phyloP scores from a whole-genome alignment of 2,329 filamentous ascomycete species.

The Byssothecium circinans region DNA sequence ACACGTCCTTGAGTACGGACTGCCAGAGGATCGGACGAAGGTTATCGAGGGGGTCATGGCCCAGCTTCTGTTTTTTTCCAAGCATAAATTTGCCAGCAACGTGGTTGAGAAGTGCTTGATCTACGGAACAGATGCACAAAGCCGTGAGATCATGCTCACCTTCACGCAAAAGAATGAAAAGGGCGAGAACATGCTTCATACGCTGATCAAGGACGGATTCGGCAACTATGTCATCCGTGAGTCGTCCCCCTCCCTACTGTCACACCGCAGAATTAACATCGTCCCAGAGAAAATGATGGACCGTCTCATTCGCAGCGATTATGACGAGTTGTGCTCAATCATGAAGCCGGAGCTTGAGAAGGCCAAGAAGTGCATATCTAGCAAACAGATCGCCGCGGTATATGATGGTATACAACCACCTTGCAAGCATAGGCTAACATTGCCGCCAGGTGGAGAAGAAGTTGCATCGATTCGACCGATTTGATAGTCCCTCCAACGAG shows the following conservation, averaged over 20 bases:
- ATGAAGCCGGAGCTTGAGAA: conserved; percentile 50
- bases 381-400: conserved; percentile 50
- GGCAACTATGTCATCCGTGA: conserved; percentile 97
- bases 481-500: conserved; percentile 27
- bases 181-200: conserved; percentile 69
- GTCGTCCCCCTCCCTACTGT: conserved; percentile 44
- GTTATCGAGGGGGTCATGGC: conserved; percentile 74
- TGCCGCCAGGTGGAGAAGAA: conserved; percentile 49
- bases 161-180: conserved; percentile 57
- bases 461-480: conserved; percentile 48
- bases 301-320: conserved; percentile 45
- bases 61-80: conserved; percentile 75
- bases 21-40: conserved; percentile 68
- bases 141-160: conserved; percentile 63
- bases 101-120: conserved; percentile 93
- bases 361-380: conserved; percentile 44
- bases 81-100: conserved; percentile 96
- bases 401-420: conserved; percentile 8
- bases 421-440: conserved; percentile 8
- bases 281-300: conserved; percentile 74
- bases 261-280: conserved; percentile 6
- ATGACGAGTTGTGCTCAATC: conserved; percentile 43
- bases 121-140: conserved; percentile 68
- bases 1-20: conserved; percentile 81
- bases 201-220: conserved; percentile 85